Conservation (phyloP, 148 eudicot genomes). For the Camellia lanceoleosa region DNA sequence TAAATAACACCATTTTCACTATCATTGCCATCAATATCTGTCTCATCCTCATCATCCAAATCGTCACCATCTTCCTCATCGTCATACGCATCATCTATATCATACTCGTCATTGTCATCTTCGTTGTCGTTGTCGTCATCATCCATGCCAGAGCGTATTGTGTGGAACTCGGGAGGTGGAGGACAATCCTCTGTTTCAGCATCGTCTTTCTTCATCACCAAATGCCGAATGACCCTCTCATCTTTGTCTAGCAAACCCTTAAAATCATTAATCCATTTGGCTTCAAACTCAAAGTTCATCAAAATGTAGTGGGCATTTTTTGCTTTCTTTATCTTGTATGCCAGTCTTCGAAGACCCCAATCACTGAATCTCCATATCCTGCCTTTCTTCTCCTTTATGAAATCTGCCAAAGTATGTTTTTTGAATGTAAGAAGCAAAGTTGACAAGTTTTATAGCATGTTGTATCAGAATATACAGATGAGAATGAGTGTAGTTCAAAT, state of each 20-base stretch:
- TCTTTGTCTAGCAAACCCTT: conserved; percentile 80
- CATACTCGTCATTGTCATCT: conserved; percentile 35
- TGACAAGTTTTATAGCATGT: background rate
- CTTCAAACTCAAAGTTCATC: conserved; percentile 82
- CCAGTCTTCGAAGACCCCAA: conserved; percentile 90
- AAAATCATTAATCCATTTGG: conserved; percentile 73
- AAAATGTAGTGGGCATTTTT: conserved; percentile 83
- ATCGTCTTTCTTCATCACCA: conserved; percentile 73
- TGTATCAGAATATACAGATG: background rate
- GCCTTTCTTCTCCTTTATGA: conserved; percentile 81
- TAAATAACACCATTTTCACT: conserved; percentile 11
- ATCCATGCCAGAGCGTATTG: conserved; percentile 48
- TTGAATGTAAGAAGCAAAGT: background rate
- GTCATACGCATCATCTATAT: conserved; percentile 31
- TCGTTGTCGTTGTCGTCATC: conserved; percentile 61
- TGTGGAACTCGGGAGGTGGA: conserved; percentile 80
- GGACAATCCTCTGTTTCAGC: conserved; percentile 81
- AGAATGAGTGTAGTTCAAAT: too few relatives aligned
- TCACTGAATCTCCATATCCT: conserved; percentile 92
- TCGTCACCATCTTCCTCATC: conserved; percentile 32
- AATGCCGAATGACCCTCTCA: conserved; percentile 90
- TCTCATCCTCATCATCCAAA: conserved; percentile 27
- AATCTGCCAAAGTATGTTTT: conserved; percentile 39
- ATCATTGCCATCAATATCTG: conserved; percentile 24
- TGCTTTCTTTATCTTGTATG: conserved; percentile 83